Evolutionary conservation across 345 rosid species (phyloP), one percentile per base, ranked within the genome.

Genomic region (Crucihimalaya himalaica): DNA sequence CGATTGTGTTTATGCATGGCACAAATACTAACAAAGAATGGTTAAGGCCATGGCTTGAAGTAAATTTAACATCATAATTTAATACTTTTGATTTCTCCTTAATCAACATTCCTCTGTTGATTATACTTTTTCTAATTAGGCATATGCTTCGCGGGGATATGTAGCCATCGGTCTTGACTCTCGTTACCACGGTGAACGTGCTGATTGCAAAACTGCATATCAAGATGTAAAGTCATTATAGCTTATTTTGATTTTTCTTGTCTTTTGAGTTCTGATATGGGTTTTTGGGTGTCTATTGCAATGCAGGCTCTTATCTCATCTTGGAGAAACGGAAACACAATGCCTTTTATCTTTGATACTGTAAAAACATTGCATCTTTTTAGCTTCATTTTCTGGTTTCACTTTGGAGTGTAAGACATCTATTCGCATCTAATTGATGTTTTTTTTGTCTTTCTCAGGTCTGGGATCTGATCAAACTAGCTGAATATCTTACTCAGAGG

Each of bases 261-360:
- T 68, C 7, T 69, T 69, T 9, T 69, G 57, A 27, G 60, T 34
- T 69, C 51, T 64, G 7, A 47, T 19, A 63, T 56, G 43, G 42
- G 10, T 5, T 42, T 14, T 43, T 62, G 63, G 58, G 32, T 68
- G 56, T 56, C 25, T 10, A 45, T 42, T 0, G 42, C 19, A 77
- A 9, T 82, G 81, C 84, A 95, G 99, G 98, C 92, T 71, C 89
- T 95, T 65, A 78, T 92, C 12, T 87, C 97, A 61, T 82, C 98
- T 23, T 95, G 99, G 98, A 87, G 60, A 74, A 83, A 78, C 10
- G 96, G 98, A 50, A 85, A 86, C 59, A 88, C 89, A 27, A 88
- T 94, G 98, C 97, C 98, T 35, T 94, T 94, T 77, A 81, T 94
- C 81, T 91, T 80, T 79, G 97, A 89, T 79, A 86, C 93, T 71